Evolutionary conservation across 768 basidiomycete species (phyloP).

Genomic region (Naganishia onofrii): DNA sequence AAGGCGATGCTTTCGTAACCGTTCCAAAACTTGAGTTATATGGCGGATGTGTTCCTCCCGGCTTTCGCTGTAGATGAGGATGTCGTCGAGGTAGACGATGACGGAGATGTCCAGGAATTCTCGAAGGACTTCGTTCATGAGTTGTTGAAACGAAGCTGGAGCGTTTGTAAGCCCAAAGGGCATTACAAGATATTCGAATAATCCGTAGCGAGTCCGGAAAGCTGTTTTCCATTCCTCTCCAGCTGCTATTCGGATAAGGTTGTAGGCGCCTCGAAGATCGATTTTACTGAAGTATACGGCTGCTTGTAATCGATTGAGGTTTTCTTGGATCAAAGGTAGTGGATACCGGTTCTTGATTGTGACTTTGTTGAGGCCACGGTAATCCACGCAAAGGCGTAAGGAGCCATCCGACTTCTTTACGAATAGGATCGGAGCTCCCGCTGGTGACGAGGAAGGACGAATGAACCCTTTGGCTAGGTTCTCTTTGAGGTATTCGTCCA

Average conservation of each 20-base stretch:
- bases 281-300: slow-evolving; percentile 39
- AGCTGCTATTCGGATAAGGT: slow-evolving; percentile 54
- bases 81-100: slow-evolving; percentile 53
- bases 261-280: slow-evolving; percentile 54
- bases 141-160: slow-evolving; percentile 54
- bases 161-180: slow-evolving; percentile 51
- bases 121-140: slow-evolving; percentile 55
- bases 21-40: background rate
- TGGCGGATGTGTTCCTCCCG: background rate
- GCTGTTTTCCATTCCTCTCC: slow-evolving; percentile 57
- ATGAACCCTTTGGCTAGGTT: slow-evolving; percentile 44
- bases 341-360: slow-evolving; percentile 38
- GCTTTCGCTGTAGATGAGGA: slow-evolving; percentile 34
- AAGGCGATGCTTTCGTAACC: background rate
- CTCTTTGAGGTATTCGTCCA: slow-evolving; percentile 52
- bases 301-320: slow-evolving; percentile 26
- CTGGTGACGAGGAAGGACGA: slow-evolving; percentile 17
- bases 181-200: slow-evolving; percentile 56
- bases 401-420: slow-evolving; percentile 39
- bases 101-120: slow-evolving; percentile 53
- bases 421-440: slow-evolving; percentile 1
- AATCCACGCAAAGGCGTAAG: slow-evolving; percentile 35
- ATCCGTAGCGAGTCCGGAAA: slow-evolving; percentile 53
- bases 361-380: slow-evolving; percentile 33
- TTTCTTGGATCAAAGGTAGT: slow-evolving; percentile 38